Conservation (phyloP, 805 yeast genomes). For the Lachancea dasiensis region DNA sequence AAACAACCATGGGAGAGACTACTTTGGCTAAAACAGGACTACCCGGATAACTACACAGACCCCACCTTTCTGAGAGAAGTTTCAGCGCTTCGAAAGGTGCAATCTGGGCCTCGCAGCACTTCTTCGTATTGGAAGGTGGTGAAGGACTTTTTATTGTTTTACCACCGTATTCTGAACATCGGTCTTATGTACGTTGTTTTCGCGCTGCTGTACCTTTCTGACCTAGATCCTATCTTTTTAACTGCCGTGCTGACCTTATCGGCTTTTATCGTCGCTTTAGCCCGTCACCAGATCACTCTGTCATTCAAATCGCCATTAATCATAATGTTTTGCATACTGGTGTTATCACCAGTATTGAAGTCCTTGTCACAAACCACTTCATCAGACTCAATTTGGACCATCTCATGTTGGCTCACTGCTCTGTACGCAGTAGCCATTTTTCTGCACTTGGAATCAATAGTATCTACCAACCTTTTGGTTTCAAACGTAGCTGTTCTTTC, state of each 20-base stretch:
- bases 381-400: slow-evolving; percentile 92
- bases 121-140: slow-evolving; percentile 17
- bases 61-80: slow-evolving; percentile 49
- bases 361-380: slow-evolving; percentile 85
- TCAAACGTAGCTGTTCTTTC: slow-evolving; percentile 87
- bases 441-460: slow-evolving; percentile 37
- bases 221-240: slow-evolving; percentile 20
- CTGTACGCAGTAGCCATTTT: slow-evolving; percentile 44
- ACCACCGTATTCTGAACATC: slow-evolving; percentile 44
- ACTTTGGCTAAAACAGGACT: slow-evolving; percentile 77
- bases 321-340: slow-evolving; percentile 62
- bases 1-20: slow-evolving; percentile 69
- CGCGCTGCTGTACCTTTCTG: slow-evolving; percentile 20
- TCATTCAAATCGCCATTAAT: slow-evolving; percentile 59
- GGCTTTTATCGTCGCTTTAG: slow-evolving; percentile 2
- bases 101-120: slow-evolving; percentile 17
- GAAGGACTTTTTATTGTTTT: slow-evolving; percentile 23
- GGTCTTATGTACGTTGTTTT: slow-evolving; percentile 65
- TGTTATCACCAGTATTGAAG: slow-evolving; percentile 83
- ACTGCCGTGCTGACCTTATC: slow-evolving; percentile 18
- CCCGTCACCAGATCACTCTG: slow-evolving; percentile 12
- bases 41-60: slow-evolving; percentile 90
- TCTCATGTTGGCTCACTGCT: slow-evolving; percentile 72
- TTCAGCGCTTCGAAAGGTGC: slow-evolving; percentile 12
- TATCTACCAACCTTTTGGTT: slow-evolving; percentile 77